phyloP scores from a whole-genome alignment of 106 monocot genomes.

The Dendrobium officinale region DNA sequence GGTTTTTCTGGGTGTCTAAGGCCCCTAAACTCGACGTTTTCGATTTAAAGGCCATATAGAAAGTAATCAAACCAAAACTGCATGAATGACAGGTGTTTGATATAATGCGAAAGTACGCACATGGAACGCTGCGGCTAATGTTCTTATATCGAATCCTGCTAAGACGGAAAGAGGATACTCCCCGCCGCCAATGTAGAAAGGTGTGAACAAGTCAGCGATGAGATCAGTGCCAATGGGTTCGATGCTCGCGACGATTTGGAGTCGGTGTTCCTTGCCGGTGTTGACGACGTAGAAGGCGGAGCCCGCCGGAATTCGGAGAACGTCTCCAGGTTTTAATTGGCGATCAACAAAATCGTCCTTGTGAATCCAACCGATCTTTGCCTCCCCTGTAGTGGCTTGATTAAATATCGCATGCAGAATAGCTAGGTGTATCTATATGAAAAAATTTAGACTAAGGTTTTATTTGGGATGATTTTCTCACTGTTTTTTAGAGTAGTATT shows the following conservation, averaged over 20 bases:
- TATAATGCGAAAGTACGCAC: conserved; percentile 25
- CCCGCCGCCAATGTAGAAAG: conserved; percentile 81
- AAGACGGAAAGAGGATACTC: conserved; percentile 46
- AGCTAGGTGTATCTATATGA: neutral
- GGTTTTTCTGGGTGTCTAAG: no score
- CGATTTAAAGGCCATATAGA: no score
- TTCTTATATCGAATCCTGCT: conserved; percentile 49
- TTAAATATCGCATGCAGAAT: neutral
- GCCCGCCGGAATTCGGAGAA: conserved; percentile 63
- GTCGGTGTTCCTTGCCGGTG: conserved; percentile 53
- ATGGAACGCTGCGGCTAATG: conserved; percentile 57
- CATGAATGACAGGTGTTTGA: no score
- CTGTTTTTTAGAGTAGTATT: no score
- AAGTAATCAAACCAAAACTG: no score
- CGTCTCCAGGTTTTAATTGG: conserved; percentile 63
- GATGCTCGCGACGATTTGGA: conserved; percentile 68
- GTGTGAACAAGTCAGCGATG: conserved; percentile 10
- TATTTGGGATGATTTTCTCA: no score
- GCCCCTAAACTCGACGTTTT: no score
- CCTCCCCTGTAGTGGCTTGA: conserved; percentile 40
- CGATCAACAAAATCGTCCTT: conserved; percentile 62
- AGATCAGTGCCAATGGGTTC: neutral
- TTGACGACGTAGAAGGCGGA: conserved; percentile 84
- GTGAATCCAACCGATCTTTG: conserved; percentile 65
- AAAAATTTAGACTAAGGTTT: no score